These are phyloP conservation scores for Spergularia bocconei DNA, from an alignment of 148 eudicot species.

Conservation along the genomic window DNA sequence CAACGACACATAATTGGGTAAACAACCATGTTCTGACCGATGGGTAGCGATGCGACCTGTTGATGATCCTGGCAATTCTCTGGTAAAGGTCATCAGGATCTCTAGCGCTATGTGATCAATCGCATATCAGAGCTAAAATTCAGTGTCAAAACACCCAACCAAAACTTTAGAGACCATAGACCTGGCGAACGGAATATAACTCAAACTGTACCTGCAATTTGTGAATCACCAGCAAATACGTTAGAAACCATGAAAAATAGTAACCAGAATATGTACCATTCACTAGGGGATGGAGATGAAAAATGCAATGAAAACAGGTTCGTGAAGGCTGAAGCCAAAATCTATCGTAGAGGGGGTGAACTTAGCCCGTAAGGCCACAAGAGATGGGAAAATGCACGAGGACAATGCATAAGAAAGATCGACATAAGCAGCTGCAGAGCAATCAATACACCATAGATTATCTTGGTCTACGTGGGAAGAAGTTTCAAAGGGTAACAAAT, in stretches of 20 bases:
- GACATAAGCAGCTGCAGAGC: no score
- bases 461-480: no score
- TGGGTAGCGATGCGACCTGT: neutral
- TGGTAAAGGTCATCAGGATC: neutral
- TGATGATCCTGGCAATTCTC: neutral
- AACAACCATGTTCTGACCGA: neutral
- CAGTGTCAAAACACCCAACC: conserved; percentile 84
- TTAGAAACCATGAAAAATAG: neutral
- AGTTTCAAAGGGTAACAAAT: neutral
- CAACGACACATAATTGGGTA: neutral
- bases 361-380: no score
- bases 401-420: no score
- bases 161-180: conserved; percentile 76
- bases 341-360: no score
- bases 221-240: neutral
- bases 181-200: conserved; percentile 94
- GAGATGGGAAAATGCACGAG: no score
- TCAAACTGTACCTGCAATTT: conserved; percentile 80
- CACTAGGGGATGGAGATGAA: neutral
- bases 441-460: no score
- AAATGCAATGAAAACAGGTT: neutral
- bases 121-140: conserved; percentile 42
- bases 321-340: neutral
- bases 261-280: neutral
- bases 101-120: neutral